phyloP scores from a whole-genome alignment of 805 yeast species.

The Lipomyces spencermartinsiae region DNA sequence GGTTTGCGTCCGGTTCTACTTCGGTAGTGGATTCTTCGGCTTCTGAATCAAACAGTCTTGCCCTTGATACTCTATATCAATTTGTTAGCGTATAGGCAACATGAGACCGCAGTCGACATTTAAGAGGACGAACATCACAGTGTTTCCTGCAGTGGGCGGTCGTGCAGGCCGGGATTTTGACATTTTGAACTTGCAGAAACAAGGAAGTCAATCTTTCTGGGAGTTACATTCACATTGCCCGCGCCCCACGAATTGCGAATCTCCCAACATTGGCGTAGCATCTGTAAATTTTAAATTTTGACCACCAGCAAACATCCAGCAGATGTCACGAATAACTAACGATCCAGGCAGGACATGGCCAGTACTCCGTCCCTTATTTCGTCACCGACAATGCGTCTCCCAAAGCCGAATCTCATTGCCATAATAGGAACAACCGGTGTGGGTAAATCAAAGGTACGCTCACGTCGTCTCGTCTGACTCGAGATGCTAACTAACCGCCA shows the following conservation, averaged over 20 bases:
- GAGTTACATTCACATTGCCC: not conserved
- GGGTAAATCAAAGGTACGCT: constrained; percentile 80
- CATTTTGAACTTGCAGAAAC: not conserved
- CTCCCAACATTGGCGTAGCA: not conserved
- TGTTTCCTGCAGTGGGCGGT: not conserved
- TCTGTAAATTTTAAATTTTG: not conserved
- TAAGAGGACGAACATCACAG: constrained; percentile 2
- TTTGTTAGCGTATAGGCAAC: not conserved
- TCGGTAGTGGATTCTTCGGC: not conserved
- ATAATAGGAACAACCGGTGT: constrained; percentile 96
- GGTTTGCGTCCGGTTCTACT: not conserved
- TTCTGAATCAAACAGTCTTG: not conserved
- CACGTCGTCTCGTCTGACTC: not conserved
- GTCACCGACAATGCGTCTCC: not conserved
- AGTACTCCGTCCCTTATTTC: not conserved
- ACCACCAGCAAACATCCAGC: not conserved
- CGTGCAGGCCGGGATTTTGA: not conserved
- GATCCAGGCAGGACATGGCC: not conserved
- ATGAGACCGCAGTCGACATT: not conserved
- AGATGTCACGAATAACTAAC: not conserved
- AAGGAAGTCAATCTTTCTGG: not conserved
- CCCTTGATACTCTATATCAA: constrained; percentile 2
- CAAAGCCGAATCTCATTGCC: constrained; percentile 55
- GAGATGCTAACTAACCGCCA: constrained; percentile 1
- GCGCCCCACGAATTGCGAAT: not conserved